phyloP scores from a whole-genome alignment of 2,329 filamentous ascomycete genomes.

The Trichoderma breve region DNA sequence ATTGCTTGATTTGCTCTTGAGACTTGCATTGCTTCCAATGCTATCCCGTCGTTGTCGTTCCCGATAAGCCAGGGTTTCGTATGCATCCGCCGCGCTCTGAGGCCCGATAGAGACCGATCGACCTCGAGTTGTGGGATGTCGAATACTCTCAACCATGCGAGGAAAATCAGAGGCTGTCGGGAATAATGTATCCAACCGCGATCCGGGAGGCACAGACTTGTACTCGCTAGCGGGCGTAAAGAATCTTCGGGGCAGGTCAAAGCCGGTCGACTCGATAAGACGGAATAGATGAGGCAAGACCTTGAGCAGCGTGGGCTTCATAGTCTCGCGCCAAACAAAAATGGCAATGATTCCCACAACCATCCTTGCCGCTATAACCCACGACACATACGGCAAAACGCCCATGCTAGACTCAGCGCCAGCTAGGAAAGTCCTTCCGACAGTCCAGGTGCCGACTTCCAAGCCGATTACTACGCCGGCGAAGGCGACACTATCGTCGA shows the following conservation, averaged over 20 bases:
- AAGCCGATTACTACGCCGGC: conserved; percentile 85
- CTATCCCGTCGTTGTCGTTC: conserved; percentile 61
- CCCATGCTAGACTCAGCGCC: conserved; percentile 58
- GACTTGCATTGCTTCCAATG: conserved; percentile 49
- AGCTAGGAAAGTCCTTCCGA: conserved; percentile 53
- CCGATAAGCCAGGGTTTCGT: conserved; percentile 90
- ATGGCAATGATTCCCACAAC: conserved; percentile 78
- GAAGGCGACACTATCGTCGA: conserved; percentile 93
- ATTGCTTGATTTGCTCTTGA: conserved; percentile 45
- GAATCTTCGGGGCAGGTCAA: conserved; percentile 82
- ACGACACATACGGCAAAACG: conserved; percentile 63
- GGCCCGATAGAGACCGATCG: conserved; percentile 87
- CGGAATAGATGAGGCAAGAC: conserved; percentile 83
- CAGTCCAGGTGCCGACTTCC: conserved; percentile 82
- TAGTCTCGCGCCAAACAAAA: conserved; percentile 84
- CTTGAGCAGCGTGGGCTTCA: conserved; percentile 79
- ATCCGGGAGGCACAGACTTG: conserved; percentile 71
- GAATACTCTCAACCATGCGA: conserved; percentile 74
- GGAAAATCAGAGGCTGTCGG: conserved; percentile 87
- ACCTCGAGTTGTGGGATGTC: conserved; percentile 66
- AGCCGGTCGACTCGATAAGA: conserved; percentile 73
- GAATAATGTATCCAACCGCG: conserved; percentile 76
- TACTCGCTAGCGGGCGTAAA: conserved; percentile 91
- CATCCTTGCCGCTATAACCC: conserved; percentile 64
- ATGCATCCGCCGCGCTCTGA: conserved; percentile 93